A percentile compares a stretch with the other conserved stretches of the same genome.
Conservation (phyloP, 495 filamentous ascomycete genomes). For the Neurospora hispaniola region DNA sequence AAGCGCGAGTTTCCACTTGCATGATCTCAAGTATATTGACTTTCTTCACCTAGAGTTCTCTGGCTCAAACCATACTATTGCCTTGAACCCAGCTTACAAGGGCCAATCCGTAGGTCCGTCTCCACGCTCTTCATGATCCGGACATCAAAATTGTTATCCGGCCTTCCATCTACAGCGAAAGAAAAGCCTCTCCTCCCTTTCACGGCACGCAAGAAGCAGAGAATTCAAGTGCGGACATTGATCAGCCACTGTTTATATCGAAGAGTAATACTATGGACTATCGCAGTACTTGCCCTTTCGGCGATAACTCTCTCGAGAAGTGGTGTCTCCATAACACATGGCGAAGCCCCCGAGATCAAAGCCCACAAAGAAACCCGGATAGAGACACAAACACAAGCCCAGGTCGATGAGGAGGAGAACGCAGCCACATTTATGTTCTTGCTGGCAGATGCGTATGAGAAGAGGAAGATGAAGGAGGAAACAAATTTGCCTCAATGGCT, state of each 20-base stretch:
- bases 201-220: slow-evolving; percentile 5
- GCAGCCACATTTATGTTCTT: slow-evolving; percentile 1
- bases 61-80: background rate
- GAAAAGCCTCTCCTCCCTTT: slow-evolving; percentile 12
- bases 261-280: slow-evolving; percentile 31
- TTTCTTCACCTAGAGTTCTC: no score
- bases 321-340: slow-evolving; percentile 7
- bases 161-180: slow-evolving; percentile 6
- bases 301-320: slow-evolving; percentile 17
- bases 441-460: background rate
- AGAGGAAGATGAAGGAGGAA: slow-evolving; percentile 8
- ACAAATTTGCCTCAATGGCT: slow-evolving; percentile 28
- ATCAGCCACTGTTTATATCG: slow-evolving; percentile 32
- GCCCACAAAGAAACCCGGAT: background rate
- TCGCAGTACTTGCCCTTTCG: slow-evolving; percentile 20
- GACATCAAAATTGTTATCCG: slow-evolving; percentile 9
- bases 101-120: background rate
- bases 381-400: background rate
- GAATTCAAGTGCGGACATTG: slow-evolving; percentile 20
- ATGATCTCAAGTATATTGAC: background rate
- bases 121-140: background rate
- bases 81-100: background rate
- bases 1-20: background rate
- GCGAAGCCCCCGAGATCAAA: background rate
- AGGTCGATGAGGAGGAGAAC: background rate